Evolutionary conservation across 2,329 filamentous ascomycete species (phyloP).

Genomic region (Penicillium sp.): DNA sequence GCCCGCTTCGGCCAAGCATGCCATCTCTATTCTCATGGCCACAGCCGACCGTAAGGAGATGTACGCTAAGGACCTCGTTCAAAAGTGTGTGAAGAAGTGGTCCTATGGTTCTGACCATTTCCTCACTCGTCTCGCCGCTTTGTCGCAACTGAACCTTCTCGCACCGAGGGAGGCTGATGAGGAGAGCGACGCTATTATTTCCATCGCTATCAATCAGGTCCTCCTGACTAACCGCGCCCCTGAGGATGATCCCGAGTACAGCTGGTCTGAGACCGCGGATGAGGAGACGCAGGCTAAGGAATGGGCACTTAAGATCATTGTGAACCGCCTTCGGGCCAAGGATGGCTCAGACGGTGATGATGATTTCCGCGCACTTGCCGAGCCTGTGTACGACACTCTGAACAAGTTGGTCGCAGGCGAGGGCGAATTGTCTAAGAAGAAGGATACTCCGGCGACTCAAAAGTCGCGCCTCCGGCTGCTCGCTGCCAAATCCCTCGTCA

Average conservation of each 20-base stretch:
- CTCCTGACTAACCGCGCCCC: constrained; percentile 71
- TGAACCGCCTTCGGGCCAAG: constrained; percentile 79
- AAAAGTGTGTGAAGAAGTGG: constrained; percentile 76
- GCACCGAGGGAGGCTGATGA: constrained; percentile 75
- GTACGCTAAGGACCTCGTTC: constrained; percentile 81
- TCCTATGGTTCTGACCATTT: constrained; percentile 75
- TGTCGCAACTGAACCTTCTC: constrained; percentile 74
- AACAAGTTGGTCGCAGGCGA: constrained; percentile 75
- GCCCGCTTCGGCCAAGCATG: constrained; percentile 86
- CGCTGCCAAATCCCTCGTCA: constrained; percentile 80
- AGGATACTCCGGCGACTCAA: constrained; percentile 77
- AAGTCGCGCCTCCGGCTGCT: constrained; percentile 79
- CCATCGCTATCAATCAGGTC: constrained; percentile 76
- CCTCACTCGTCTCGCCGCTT: constrained; percentile 61
- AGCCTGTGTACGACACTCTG: constrained; percentile 77
- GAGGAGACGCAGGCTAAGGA: constrained; percentile 84
- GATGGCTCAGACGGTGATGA: constrained; percentile 54
- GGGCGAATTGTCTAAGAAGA: constrained; percentile 79
- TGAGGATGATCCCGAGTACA: constrained; percentile 59
- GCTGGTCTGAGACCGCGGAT: constrained; percentile 75
- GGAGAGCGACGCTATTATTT: constrained; percentile 75
- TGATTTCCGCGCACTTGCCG: constrained; percentile 60
- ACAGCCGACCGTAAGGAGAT: constrained; percentile 79
- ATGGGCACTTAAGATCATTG: constrained; percentile 81
- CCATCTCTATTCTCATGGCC: constrained; percentile 85